phyloP scores from a whole-genome alignment of 352 stramenopile genomes.

The Phytophthora fragariaefolia region DNA sequence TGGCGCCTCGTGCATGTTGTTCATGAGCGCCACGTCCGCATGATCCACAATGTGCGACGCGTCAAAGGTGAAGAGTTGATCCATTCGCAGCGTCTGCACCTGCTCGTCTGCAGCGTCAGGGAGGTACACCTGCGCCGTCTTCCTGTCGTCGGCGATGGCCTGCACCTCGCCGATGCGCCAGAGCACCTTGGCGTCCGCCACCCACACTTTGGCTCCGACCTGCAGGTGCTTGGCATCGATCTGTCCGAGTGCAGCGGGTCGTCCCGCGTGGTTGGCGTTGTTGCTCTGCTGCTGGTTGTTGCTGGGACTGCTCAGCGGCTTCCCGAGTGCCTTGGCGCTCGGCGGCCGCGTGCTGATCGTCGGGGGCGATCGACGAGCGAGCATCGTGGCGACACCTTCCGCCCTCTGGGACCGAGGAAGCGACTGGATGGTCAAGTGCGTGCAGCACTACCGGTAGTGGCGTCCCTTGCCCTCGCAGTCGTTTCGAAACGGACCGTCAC shows the following conservation, averaged over 20 bases:
- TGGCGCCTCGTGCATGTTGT: conserved; percentile 91
- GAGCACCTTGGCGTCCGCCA: conserved; percentile 74
- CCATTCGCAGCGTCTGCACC: conserved; percentile 54
- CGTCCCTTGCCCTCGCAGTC: conserved; percentile 15
- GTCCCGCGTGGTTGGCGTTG: conserved; percentile 19
- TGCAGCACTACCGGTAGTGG: conserved; percentile 1
- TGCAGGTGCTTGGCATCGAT: conserved; percentile 59
- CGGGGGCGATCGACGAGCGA: conserved; percentile 21
- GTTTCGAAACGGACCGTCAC: conserved; percentile 29
- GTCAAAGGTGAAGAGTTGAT: conserved; percentile 82
- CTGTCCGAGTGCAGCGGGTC: conserved; percentile 41
- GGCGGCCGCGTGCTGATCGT: conserved; percentile 27
- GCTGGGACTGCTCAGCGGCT: conserved; percentile 27
- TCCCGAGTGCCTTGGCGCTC: conserved; percentile 31
- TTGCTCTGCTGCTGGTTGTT: conserved; percentile 33
- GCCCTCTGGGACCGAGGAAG: conserved; percentile 15
- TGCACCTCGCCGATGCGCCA: conserved; percentile 86
- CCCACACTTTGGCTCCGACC: conserved; percentile 74
- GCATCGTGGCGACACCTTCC: conserved; percentile 20
- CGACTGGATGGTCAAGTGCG: conserved; percentile 7
- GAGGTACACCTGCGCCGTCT: conserved; percentile 64
- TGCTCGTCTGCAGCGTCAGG: conserved; percentile 68
- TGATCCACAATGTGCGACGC: conserved; percentile 86
- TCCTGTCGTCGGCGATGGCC: conserved; percentile 46
- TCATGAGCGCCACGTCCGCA: conserved; percentile 88